A percentile compares a stretch with the other conserved stretches of the same genome.
These are phyloP conservation scores for Dactylellina drechsleri DNA, from an alignment of 2,329 filamentous ascomycete species.

Conservation along the genomic window DNA sequence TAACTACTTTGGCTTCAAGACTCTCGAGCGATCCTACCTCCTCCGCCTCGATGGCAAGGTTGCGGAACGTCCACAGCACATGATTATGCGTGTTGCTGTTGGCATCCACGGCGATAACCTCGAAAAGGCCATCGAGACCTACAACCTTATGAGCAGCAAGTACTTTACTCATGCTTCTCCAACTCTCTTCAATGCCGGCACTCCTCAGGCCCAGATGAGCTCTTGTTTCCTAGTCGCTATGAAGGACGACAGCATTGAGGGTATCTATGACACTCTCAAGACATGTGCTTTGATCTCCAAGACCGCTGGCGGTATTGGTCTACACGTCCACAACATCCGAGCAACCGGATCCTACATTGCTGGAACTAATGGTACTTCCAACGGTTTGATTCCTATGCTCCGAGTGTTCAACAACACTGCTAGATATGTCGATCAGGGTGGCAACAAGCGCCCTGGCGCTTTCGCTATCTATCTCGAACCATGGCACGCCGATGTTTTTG, in stretches of 20 bases:
- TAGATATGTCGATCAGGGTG: constrained; percentile 97
- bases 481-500: constrained; percentile 97
- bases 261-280: constrained; percentile 99
- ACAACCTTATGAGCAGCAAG: constrained; percentile 98
- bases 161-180: constrained; percentile 98
- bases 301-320: constrained; percentile 96
- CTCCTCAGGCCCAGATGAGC: constrained; percentile 90
- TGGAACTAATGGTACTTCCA: constrained; percentile 97
- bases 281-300: constrained; percentile 99
- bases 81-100: constrained; percentile 99
- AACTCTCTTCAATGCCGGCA: constrained; percentile 97
- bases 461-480: constrained; percentile 99
- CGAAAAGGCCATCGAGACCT: constrained; percentile 94
- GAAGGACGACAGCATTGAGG: constrained; percentile 99
- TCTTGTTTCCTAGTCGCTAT: constrained; percentile 99
- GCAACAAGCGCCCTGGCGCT: constrained; percentile 97
- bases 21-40: constrained; percentile 94
- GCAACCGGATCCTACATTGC: constrained; percentile 98
- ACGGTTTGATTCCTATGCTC: constrained; percentile 96
- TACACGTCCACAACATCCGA: constrained; percentile 96
- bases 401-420: constrained; percentile 99
- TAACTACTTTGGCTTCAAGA: constrained; percentile 99
- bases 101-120: constrained; percentile 96
- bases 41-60: constrained; percentile 95
- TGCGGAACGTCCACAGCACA: constrained; percentile 96